Percentiles rank a stretch among this genome's conserved stretches.
These are phyloP conservation scores for Venturia effusa DNA, from an alignment of 2,329 filamentous ascomycete genomes.

Conservation along the genomic window DNA sequence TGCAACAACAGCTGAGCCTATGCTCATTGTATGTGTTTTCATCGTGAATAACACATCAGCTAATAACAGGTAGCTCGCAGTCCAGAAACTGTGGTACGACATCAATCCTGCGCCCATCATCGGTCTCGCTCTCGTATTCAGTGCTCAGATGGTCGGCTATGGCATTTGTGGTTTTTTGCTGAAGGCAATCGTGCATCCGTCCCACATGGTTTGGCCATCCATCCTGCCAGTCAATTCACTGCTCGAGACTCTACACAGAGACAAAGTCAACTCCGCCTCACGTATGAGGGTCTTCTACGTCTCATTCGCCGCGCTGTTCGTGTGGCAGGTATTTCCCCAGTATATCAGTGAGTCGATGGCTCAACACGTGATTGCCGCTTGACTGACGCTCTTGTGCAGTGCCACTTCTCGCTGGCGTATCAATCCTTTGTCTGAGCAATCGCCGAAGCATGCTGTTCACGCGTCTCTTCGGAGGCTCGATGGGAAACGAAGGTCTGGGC, in stretches of 20 bases:
- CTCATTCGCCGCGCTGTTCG: conserved; percentile 16
- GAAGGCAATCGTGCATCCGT: too few relatives aligned
- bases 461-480: conserved; percentile 11
- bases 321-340: conserved; percentile 13
- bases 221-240: conserved; percentile 8
- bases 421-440: conserved; percentile 12
- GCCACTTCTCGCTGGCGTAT: conserved; percentile 8
- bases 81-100: conserved; percentile 13
- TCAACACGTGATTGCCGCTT: background rate
- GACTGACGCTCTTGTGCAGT: background rate
- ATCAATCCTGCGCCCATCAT: background rate
- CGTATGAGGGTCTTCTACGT: conserved; percentile 20
- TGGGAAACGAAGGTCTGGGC: conserved; percentile 11
- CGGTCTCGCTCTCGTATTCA: conserved; percentile 9
- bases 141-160: conserved; percentile 14
- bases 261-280: conserved; percentile 6
- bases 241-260: conserved; percentile 11
- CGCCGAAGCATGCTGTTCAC: conserved; percentile 11
- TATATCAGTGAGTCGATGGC: conserved; percentile 17
- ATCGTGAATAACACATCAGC: too few relatives aligned
- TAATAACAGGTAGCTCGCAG: too few relatives aligned
- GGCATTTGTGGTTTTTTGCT: conserved; percentile 13
- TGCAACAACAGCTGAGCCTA: too few relatives aligned
- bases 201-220: conserved; percentile 11
- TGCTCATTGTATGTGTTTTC: too few relatives aligned